phyloP scores from a whole-genome alignment of 75 land plant species.

The Picea glauca region DNA sequence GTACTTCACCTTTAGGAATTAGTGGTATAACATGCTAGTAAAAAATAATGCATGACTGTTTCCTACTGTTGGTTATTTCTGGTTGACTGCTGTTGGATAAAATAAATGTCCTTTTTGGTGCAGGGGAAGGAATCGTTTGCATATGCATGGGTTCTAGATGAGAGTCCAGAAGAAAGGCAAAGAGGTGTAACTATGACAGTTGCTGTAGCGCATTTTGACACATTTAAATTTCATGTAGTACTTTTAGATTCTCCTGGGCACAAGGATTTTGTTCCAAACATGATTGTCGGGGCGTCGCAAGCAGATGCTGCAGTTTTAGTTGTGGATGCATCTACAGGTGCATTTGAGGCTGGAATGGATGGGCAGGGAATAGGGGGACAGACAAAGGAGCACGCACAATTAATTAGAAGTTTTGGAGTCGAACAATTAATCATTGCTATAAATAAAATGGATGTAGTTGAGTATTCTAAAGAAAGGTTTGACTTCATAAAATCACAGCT shows the following conservation, averaged over 20 bases:
- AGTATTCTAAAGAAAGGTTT: constrained; percentile 81
- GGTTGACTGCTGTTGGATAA: neutral
- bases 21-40: neutral
- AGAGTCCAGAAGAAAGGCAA: constrained; percentile 91
- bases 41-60: neutral
- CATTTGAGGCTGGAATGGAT: constrained; percentile 95
- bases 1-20: neutral
- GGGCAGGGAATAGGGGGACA: constrained; percentile 72
- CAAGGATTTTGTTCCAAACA: constrained; percentile 97
- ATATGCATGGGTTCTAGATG: constrained; percentile 98
- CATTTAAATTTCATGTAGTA: constrained; percentile 73
- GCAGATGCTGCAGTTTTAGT: constrained; percentile 99
- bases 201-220: constrained; percentile 89
- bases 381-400: constrained; percentile 91
- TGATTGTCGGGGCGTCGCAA: constrained; percentile 98
- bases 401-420: constrained; percentile 93
- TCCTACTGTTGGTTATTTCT: neutral
- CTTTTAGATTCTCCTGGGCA: constrained; percentile 97
- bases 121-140: constrained; percentile 99
- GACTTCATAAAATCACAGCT: constrained; percentile 63
- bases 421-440: constrained; percentile 88
- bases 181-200: constrained; percentile 98
- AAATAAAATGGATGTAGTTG: constrained; percentile 92
- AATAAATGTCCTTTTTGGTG: constrained; percentile 13
- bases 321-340: constrained; percentile 87